Conservation (phyloP, 768 basidiomycete genomes). For the Amanita fuliginea region DNA sequence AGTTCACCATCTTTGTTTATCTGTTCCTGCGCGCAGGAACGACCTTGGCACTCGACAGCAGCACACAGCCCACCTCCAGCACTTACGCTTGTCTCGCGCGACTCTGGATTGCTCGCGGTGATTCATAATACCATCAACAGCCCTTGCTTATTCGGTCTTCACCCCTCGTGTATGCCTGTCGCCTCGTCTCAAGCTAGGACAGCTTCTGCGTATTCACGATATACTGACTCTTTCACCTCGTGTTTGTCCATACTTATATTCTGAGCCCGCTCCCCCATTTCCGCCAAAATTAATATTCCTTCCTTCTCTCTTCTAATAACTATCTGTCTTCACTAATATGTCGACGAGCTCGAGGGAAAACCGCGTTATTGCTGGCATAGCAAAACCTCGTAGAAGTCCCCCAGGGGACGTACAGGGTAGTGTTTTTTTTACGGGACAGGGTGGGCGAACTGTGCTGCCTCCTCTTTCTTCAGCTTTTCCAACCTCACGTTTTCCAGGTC, state of each 20-base stretch:
- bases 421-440: conserved; percentile 67
- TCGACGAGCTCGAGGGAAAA: conserved; percentile 62
- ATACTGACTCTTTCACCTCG: conserved; percentile 7
- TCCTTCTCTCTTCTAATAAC: conserved; percentile 43
- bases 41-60: conserved; percentile 4
- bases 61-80: conserved; percentile 6
- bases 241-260: conserved; percentile 15
- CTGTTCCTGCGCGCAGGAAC: neutral
- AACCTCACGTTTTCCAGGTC: conserved; percentile 87
- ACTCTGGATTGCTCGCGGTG: conserved; percentile 4
- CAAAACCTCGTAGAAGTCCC: conserved; percentile 58
- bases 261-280: conserved; percentile 28
- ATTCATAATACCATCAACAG: conserved; percentile 8
- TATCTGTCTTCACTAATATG: conserved; percentile 51
- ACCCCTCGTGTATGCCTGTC: conserved; percentile 7
- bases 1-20: neutral
- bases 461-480: conserved; percentile 77
- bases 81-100: conserved; percentile 6
- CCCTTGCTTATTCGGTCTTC: conserved; percentile 7
- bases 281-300: conserved; percentile 43
- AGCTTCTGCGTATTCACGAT: conserved; percentile 3
- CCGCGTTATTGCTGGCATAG: conserved; percentile 55
- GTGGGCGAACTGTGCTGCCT: conserved; percentile 85
- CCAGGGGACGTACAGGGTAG: conserved; percentile 54
- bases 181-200: neutral